Evolutionary conservation across 495 filamentous ascomycete species (phyloP).

Genomic region (Neohortaea acidophila): DNA sequence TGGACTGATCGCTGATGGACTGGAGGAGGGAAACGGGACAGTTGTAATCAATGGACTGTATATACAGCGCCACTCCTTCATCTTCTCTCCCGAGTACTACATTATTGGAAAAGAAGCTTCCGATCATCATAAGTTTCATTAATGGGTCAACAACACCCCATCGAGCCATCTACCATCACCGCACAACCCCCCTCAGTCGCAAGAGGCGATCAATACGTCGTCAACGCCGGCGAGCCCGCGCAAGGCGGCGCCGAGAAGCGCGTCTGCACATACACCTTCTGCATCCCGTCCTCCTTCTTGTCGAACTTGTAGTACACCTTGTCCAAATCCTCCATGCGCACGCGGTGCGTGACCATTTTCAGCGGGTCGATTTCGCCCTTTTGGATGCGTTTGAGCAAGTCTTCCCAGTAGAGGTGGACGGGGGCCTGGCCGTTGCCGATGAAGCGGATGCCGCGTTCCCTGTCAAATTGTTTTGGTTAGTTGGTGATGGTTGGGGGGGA

Average conservation of each 20-base stretch:
- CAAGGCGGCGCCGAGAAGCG: constrained; percentile 23
- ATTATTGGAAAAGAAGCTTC: no score
- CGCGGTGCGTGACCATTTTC: constrained; percentile 66
- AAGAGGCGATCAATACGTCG: constrained; percentile 19
- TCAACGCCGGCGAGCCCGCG: constrained; percentile 25
- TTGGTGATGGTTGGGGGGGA: no score
- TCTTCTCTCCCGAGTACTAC: no score
- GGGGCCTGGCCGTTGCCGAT: constrained; percentile 77
- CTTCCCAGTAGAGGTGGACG: constrained; percentile 70
- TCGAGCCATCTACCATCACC: no score
- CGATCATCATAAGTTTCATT: no score
- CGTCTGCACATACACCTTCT: constrained; percentile 32
- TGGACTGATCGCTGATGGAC: no score
- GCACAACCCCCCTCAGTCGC: no score
- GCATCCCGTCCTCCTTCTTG: constrained; percentile 28
- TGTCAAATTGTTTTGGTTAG: constrained; percentile 41
- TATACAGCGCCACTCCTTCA: no score
- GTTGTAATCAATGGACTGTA: no score
- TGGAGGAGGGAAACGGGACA: no score
- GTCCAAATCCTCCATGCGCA: constrained; percentile 59
- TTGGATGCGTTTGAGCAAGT: constrained; percentile 54
- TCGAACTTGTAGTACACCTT: constrained; percentile 32
- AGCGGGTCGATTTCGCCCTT: constrained; percentile 57
- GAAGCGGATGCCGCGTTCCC: constrained; percentile 72
- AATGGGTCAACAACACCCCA: no score